A percentile compares a stretch with the other conserved stretches of the same genome.
phyloP scores from a whole-genome alignment of 2,329 filamentous ascomycete species.

The Trichoderma brevicompactum region DNA sequence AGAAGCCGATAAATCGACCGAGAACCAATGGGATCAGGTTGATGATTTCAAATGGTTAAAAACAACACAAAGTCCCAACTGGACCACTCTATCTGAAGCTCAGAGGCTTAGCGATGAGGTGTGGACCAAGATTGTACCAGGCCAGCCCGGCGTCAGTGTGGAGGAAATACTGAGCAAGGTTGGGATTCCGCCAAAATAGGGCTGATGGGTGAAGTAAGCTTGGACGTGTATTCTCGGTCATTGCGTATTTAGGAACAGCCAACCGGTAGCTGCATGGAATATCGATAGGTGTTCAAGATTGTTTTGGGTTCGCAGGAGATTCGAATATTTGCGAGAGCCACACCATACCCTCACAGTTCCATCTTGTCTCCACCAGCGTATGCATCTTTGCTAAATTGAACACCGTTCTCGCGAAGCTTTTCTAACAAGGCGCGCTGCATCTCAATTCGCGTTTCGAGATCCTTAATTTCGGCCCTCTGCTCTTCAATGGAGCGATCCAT shows the following conservation, averaged over 20 bases:
- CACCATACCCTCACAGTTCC: conserved; percentile 42
- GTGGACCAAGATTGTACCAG: conserved; percentile 72
- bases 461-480: conserved; percentile 71
- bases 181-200: conserved; percentile 43
- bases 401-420: conserved; percentile 54
- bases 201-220: not conserved
- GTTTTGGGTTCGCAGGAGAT: not conserved
- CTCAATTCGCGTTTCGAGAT: conserved; percentile 66
- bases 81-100: conserved; percentile 68
- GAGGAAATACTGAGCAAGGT: conserved; percentile 66
- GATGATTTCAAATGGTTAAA: conserved; percentile 99
- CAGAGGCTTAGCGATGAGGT: conserved; percentile 63
- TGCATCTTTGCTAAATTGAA: conserved; percentile 42
- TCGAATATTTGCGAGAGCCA: not conserved
- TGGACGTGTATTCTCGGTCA: not conserved
- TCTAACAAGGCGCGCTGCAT: conserved; percentile 64
- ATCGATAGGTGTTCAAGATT: not conserved
- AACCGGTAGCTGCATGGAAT: not conserved
- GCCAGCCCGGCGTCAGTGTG: conserved; percentile 63
- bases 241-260: not conserved
- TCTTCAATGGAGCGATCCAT: conserved; percentile 68
- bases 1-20: conserved; percentile 40
- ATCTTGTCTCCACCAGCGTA: conserved; percentile 44
- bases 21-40: conserved; percentile 84
- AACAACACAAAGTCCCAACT: conserved; percentile 83